Evolutionary conservation across 331 rosid species (phyloP), one percentile per base, ranked within the genome.

Genomic region (Saraca asoca): DNA sequence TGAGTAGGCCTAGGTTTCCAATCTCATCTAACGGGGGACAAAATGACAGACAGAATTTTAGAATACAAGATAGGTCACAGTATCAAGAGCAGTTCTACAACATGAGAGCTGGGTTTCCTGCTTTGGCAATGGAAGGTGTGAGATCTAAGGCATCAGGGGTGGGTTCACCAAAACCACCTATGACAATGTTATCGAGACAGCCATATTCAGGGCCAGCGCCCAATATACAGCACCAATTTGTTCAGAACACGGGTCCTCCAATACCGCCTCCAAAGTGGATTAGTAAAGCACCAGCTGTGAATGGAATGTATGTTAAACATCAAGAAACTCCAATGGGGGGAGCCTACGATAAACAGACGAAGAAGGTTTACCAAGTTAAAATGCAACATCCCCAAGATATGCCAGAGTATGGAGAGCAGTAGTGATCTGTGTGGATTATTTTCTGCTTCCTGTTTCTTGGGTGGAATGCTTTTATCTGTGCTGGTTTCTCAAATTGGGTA

Each of bases 251-350:
- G 35, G 87, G 80, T 41, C 96, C 91, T 78, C 98, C 96, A 19
- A 69, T 79, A 49, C 98, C 98, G 5, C 98, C 98, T 44, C 81
- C 90, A 49, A 89, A 85, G 51, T 93, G 98, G 96, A 78, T 87
- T 67, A 79, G 78, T 50, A 90, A 71, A 70, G 78, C 54, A 37
- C 86, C 85, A 7, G 55, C 64, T 62, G 61, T 55, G 3, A 85
- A 77, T 75, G 91, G 85, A 70, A 62, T 82, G 49, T 42, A 75
- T 70, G 38, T 18, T 51, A 70, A 82, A 76, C 85, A 75, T 71
- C 91, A 75, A 74, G 97, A 86, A 78, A 69, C 65, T 69, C 71
- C 74, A 34, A 7, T 51, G 9, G 89, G 84, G 19, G 83, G 73
- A 73, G 56, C 75, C 60, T 76, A 80, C 49, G 96, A 85, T 59